Percentiles rank a stretch among this genome's conserved stretches.
Conservation (phyloP, 2,329 filamentous ascomycete species). For the Penicillium sp. region DNA sequence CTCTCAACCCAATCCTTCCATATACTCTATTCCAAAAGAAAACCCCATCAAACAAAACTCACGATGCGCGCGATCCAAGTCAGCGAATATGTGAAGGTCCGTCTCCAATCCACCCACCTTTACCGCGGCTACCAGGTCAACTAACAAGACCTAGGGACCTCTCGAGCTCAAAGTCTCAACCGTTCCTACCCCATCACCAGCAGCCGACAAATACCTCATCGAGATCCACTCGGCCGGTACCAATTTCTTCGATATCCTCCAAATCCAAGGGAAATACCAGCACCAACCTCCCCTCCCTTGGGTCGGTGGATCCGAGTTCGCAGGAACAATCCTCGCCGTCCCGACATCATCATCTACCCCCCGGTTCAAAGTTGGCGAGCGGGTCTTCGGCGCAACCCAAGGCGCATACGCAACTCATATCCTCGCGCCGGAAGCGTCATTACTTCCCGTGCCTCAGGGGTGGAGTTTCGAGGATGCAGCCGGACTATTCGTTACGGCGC, state of each 20-base stretch:
- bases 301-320: conserved; percentile 84
- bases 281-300: conserved; percentile 85
- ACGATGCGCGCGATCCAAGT: conserved; percentile 76
- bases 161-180: conserved; percentile 72
- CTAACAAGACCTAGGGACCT: conserved; percentile 60
- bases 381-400: conserved; percentile 82
- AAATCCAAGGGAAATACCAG: conserved; percentile 95
- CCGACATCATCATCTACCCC: conserved; percentile 55
- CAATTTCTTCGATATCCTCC: conserved; percentile 97
- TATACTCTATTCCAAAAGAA: neutral
- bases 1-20: neutral
- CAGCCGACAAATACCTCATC: conserved; percentile 76
- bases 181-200: conserved; percentile 72
- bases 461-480: conserved; percentile 86
- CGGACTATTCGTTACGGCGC: conserved; percentile 86
- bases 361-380: conserved; percentile 73
- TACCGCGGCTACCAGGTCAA: conserved; percentile 7
- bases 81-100: conserved; percentile 71
- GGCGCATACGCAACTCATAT: conserved; percentile 82
- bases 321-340: conserved; percentile 69
- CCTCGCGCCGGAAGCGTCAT: conserved; percentile 61
- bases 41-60: neutral
- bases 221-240: conserved; percentile 81
- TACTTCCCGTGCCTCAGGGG: conserved; percentile 73
- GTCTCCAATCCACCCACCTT: neutral